phyloP scores from a whole-genome alignment of 192 early-diverging fungal species.

The Cladochytrium replicatum region DNA sequence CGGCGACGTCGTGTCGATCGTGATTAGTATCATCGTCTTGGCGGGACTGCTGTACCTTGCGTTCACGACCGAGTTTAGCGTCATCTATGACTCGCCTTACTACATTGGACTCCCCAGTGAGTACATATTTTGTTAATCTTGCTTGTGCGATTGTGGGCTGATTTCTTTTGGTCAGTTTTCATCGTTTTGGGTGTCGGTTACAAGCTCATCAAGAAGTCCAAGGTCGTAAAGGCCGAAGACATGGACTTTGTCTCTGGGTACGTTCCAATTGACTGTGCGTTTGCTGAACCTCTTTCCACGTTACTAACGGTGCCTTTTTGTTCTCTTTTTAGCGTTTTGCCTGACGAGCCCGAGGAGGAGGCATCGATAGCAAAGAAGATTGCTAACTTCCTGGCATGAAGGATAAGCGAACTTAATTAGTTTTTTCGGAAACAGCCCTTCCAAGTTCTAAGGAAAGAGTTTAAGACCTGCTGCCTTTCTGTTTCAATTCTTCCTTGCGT shows the following conservation, averaged over 20 bases:
- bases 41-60: conserved; percentile 1
- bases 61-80: conserved; percentile 4
- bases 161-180: conserved; percentile 13
- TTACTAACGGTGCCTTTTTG: too few species aligned
- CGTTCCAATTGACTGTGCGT: too few species aligned
- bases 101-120: neutral
- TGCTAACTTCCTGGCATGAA: too few species aligned
- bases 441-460: too few species aligned
- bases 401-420: too few species aligned
- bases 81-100: conserved; percentile 1
- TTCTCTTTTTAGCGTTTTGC: too few species aligned
- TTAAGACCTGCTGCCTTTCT: too few species aligned
- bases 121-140: neutral
- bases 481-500: too few species aligned
- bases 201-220: conserved; percentile 49
- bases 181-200: conserved; percentile 53
- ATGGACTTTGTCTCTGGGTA: conserved; percentile 54
- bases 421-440: too few species aligned
- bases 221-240: conserved; percentile 50
- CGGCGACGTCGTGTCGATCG: conserved; percentile 7
- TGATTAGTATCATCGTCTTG: conserved; percentile 12
- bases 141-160: neutral
- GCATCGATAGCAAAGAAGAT: too few species aligned
- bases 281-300: too few species aligned
- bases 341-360: too few species aligned